Evolutionary conservation across 2,329 filamentous ascomycete species (phyloP), one percentile per base, ranked within the genome.

Genomic region (Trichoderma sp.): DNA sequence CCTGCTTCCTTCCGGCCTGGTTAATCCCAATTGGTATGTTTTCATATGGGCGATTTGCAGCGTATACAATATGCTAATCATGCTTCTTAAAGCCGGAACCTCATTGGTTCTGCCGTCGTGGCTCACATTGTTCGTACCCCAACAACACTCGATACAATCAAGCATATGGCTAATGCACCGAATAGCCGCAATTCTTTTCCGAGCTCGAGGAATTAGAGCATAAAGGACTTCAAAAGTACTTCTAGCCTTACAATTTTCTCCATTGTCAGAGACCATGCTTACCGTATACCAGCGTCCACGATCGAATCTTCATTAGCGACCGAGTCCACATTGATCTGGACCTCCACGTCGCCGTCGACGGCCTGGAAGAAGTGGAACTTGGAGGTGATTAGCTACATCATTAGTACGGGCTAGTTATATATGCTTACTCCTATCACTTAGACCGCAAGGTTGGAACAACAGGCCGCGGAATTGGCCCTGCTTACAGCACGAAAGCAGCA

Each of bases 1-100:
- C 77, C 85, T 91, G 70, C 81, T 91, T 61, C 87, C 89, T 29
- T 91, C 88, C 68, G 92, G 92, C 70, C 85, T 94, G 71, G 84
- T 94, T 73, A 92, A 91, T 77, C 89, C 91, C 7, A 82, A 83
- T 55, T 92, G 77, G 72, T 75, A 69, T 19, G 56, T 68, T 58
- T 63, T 60, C 68, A 52, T 43, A 24, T 27, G 21, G 35, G 33
- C 3, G 13, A n/a, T 56, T n/a, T n/a, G 65, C 67, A 37, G 57
- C 53, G 56, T 68, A 84, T 88, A 31, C 16, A 3, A 24, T 24
- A 58, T 35, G 27, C 61, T 64, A 64, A 64, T 40, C n/a, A 40
- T 56, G 31, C 11, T 43, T 11, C 10, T 53, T 27, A 55, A 21
- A 64, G 61, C 21, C 49, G 49, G 74, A 94, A 94, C 81, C 82